These are phyloP conservation scores for Coriolopsis trogii DNA, from an alignment of 1,284 basidiomycete genomes.

Conservation along the genomic window DNA sequence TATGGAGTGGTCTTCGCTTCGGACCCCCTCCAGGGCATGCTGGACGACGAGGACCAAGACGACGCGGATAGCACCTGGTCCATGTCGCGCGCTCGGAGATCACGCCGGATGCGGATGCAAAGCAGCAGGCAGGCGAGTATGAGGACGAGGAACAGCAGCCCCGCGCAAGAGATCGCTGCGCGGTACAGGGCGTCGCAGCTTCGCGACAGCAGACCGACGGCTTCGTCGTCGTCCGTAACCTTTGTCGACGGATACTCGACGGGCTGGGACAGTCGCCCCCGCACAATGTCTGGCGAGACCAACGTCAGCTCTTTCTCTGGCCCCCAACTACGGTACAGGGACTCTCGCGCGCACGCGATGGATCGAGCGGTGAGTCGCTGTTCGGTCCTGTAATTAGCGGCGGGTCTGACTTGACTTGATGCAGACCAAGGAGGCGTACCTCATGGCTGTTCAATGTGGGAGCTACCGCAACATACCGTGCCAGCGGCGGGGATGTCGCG, in stretches of 20 bases:
- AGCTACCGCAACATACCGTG: conserved; percentile 44
- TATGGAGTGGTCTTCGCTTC: conserved; percentile 19
- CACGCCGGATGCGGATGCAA: conserved; percentile 10
- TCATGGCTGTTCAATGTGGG: conserved; percentile 36
- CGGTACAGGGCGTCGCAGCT: conserved; percentile 22
- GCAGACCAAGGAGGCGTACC: conserved; percentile 46
- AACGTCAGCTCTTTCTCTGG: conserved; percentile 12
- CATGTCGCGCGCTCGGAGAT: conserved; percentile 21
- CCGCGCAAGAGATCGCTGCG: conserved; percentile 25
- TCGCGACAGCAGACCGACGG: not conserved
- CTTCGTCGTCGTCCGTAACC: conserved; percentile 15
- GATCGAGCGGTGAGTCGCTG: conserved; percentile 40
- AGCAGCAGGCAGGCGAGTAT: conserved; percentile 6
- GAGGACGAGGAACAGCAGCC: conserved; percentile 21
- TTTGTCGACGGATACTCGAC: not conserved
- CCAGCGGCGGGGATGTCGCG: conserved; percentile 52
- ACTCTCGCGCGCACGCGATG: conserved; percentile 40
- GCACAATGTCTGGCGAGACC: conserved; percentile 13
- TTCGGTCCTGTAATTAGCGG: not conserved
- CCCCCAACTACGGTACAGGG: conserved; percentile 23
- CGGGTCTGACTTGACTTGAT: not conserved
- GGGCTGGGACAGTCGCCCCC: conserved; percentile 4
- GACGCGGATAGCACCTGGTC: conserved; percentile 27
- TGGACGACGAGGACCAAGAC: conserved; percentile 12
- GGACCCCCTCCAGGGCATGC: conserved; percentile 9